These are phyloP conservation scores for Aspergillus sojae DNA, from an alignment of 2,329 filamentous ascomycete species.

Conservation along the genomic window DNA sequence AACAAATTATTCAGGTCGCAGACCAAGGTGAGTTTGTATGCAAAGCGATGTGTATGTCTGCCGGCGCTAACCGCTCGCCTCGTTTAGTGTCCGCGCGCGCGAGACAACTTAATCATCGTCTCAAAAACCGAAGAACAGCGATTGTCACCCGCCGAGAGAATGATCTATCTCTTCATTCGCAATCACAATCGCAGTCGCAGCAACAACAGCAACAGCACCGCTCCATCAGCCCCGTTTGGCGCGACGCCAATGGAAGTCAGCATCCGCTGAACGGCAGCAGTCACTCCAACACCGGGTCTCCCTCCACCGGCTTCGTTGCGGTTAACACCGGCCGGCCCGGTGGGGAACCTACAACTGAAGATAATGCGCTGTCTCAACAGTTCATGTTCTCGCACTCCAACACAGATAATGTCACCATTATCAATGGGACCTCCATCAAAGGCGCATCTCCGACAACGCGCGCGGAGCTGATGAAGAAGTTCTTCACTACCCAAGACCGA, in stretches of 20 bases:
- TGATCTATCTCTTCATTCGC: constrained; percentile 34
- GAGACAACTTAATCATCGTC: constrained; percentile 76
- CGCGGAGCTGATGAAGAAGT: constrained; percentile 64
- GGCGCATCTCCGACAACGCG: constrained; percentile 60
- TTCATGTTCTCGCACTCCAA: constrained; percentile 46
- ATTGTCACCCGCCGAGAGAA: constrained; percentile 66
- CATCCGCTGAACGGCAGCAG: constrained; percentile 31
- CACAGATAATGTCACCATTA: constrained; percentile 51
- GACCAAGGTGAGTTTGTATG: constrained; percentile 62
- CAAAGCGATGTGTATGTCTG: neutral
- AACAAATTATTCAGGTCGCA: constrained; percentile 75
- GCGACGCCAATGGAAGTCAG: constrained; percentile 34
- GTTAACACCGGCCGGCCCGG: constrained; percentile 57
- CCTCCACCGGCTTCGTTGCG: constrained; percentile 58
- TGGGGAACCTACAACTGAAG: constrained; percentile 35
- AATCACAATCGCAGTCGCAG: constrained; percentile 26
- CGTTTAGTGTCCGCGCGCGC: constrained; percentile 66
- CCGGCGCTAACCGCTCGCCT: neutral
- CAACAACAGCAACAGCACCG: constrained; percentile 33
- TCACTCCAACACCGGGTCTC: constrained; percentile 44
- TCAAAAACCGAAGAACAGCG: constrained; percentile 74
- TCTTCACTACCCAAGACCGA: constrained; percentile 63
- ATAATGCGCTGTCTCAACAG: constrained; percentile 36
- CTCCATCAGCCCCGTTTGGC: constrained; percentile 41
- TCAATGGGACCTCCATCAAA: constrained; percentile 52